Evolutionary conservation across 129 eudicot species (phyloP).

Genomic region (Tanacetum coccineum): DNA sequence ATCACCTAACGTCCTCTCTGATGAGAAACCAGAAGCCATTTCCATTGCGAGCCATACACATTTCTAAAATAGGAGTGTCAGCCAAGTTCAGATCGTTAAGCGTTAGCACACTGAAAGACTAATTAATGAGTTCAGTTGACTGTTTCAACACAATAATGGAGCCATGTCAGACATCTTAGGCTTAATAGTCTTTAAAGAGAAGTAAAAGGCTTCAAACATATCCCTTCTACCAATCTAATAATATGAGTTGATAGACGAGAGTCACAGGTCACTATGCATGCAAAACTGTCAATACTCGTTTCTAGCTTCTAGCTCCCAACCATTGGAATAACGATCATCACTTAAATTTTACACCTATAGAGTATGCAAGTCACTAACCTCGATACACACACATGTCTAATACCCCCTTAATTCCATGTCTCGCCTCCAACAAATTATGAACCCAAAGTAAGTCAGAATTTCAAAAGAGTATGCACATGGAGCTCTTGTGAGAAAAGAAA

Average conservation of each 20-base stretch:
- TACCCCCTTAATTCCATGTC: no score
- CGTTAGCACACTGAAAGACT: not conserved
- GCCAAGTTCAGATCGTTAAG: slow-evolving; percentile 2
- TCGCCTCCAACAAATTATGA: not conserved
- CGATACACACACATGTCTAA: not conserved
- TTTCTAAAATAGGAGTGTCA: slow-evolving; percentile 2
- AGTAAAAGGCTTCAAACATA: not conserved
- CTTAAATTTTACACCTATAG: not conserved
- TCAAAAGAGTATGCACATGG: not conserved
- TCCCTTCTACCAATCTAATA: not conserved
- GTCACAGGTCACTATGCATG: not conserved
- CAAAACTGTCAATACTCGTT: not conserved
- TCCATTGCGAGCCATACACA: not conserved
- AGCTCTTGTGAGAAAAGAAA: no score
- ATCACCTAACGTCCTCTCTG: not conserved
- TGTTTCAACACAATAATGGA: not conserved
- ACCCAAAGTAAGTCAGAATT: not conserved
- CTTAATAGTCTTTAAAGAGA: no score
- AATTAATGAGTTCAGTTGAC: not conserved
- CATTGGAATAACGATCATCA: not conserved
- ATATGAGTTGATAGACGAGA: not conserved
- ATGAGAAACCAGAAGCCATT: not conserved
- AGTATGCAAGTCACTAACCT: not conserved
- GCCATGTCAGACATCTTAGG: not conserved
- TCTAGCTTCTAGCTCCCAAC: not conserved